Evolutionary conservation across 1,284 basidiomycete species (phyloP).

Genomic region (Melampsora americana): DNA sequence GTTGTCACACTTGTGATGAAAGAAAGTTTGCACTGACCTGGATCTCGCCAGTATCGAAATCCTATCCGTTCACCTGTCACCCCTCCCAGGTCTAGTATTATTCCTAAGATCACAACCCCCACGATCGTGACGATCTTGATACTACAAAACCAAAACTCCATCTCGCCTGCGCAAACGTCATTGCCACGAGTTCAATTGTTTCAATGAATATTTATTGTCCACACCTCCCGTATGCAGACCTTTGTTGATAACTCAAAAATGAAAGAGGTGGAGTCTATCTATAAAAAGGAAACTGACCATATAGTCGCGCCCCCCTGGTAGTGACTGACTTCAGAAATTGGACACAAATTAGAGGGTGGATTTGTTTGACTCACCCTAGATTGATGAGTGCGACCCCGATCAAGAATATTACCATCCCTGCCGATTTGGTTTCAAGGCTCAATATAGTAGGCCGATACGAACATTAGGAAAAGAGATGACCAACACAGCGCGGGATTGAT

Average conservation of each 20-base stretch:
- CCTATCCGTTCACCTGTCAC: conserved; percentile 56
- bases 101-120: conserved; percentile 61
- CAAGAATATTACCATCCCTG: conserved; percentile 16
- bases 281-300: conserved; percentile 15
- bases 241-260: too few relatives aligned
- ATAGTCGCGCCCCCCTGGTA: conserved; percentile 31
- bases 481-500: conserved; percentile 5
- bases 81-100: conserved; percentile 57
- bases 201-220: background rate
- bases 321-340: conserved; percentile 1
- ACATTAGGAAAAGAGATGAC: background rate
- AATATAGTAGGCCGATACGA: background rate
- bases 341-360: background rate
- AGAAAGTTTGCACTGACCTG: conserved; percentile 58
- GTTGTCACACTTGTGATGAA: conserved; percentile 52
- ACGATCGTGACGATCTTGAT: conserved; percentile 62
- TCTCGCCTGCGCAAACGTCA: conserved; percentile 54
- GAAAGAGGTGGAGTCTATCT: too few relatives aligned
- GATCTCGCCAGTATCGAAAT: conserved; percentile 57
- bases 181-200: background rate
- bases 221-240: too few relatives aligned
- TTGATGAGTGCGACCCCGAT: background rate
- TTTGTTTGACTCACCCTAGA: background rate
- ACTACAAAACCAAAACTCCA: conserved; percentile 62
- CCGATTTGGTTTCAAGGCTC: background rate